Evolutionary conservation across 306 rosid genomes (phyloP), one percentile per base, ranked within the genome.

Genomic region (Neltuma alba): DNA sequence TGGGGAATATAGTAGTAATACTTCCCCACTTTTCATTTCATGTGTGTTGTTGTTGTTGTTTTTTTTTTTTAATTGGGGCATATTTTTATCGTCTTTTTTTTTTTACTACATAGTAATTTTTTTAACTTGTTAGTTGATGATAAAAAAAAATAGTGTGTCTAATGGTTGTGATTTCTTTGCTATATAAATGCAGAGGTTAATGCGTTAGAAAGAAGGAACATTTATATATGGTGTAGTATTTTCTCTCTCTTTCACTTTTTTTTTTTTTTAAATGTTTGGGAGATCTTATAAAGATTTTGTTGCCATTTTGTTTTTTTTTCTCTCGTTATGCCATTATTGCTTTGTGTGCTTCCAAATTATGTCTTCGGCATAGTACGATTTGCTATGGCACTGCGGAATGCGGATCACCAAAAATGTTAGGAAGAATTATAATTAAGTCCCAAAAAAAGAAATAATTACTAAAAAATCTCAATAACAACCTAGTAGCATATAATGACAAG

Each of bases 1-100:
- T 60, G 90, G 91, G 88, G 86, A 76, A 74, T n/a, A n/a, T 84
- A 77, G 74, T 13, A 69, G 86, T 84, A 84, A 82, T 76, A 83
- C 81, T 76, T 80, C 41, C 83, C 84, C 80, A 79, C 79, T 83
- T 16, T 33, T 73, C 85, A 52, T 78, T 73, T 80, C 68, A 74
- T 71, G 86, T 77, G 89, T 83, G 88, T 41, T 79, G 77, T n/a
- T n/a, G n/a, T n/a, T n/a, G 72, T 42, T 82, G 80, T 71, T 73
- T 23, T 55, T 23, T n/a, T 20, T 6, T 48, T 42, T 42, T 42
- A 0, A 14, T 9, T 9, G 27, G 27, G 63, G 25, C 14, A 20
- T 47, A 11, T 44, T 57, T 62, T 25, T 15, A 8, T 28, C 12
- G n/a, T 16, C 21, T 16, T 70, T 15, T 42, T 8, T 6, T 28